Percentiles rank a stretch among this genome's conserved stretches.
Conservation (phyloP, 345 rosid genomes). For the Syzygium aromaticum region DNA sequence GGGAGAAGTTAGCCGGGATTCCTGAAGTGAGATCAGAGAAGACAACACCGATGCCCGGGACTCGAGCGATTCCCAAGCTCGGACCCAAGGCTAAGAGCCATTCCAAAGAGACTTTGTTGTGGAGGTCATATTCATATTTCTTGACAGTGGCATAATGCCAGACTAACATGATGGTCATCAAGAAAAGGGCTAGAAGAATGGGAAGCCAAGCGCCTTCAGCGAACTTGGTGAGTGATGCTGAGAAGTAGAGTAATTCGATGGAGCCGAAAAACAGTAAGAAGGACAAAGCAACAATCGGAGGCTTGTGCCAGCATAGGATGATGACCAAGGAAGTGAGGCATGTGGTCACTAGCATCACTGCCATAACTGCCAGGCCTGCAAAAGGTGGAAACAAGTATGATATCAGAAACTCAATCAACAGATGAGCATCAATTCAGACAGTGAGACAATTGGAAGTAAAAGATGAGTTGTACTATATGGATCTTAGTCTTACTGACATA, state of each 20-base stretch:
- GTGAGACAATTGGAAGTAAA: background rate
- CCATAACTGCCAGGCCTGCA: slow-evolving; percentile 15
- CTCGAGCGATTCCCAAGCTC: slow-evolving; percentile 8
- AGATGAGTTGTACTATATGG: no score
- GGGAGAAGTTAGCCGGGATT: slow-evolving; percentile 42
- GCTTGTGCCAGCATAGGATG: slow-evolving; percentile 11
- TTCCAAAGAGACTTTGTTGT: slow-evolving; percentile 13
- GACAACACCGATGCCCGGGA: slow-evolving; percentile 10
- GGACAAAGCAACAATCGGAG: slow-evolving; percentile 6
- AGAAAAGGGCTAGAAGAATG: slow-evolving; percentile 5
- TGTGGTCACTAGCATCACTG: slow-evolving; percentile 17
- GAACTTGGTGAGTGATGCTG: slow-evolving; percentile 15
- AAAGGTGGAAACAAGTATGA: background rate
- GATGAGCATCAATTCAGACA: background rate
- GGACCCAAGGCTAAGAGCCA: slow-evolving; percentile 15
- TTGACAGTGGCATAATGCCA: slow-evolving; percentile 16
- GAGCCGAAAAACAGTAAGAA: slow-evolving; percentile 14
- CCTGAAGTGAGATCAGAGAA: slow-evolving; percentile 15
- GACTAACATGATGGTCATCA: slow-evolving; percentile 6
- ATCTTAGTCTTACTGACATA: background rate
- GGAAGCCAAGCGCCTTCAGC: slow-evolving; percentile 15
- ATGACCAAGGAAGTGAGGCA: slow-evolving; percentile 15
- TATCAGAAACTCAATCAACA: background rate
- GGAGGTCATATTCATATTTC: slow-evolving; percentile 8
- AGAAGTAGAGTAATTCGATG: slow-evolving; percentile 8